Percentiles rank a stretch among this genome's conserved stretches.
These are phyloP conservation scores for Botrytis hyacinthi DNA, from an alignment of 2,329 filamentous ascomycete species.

Conservation along the genomic window DNA sequence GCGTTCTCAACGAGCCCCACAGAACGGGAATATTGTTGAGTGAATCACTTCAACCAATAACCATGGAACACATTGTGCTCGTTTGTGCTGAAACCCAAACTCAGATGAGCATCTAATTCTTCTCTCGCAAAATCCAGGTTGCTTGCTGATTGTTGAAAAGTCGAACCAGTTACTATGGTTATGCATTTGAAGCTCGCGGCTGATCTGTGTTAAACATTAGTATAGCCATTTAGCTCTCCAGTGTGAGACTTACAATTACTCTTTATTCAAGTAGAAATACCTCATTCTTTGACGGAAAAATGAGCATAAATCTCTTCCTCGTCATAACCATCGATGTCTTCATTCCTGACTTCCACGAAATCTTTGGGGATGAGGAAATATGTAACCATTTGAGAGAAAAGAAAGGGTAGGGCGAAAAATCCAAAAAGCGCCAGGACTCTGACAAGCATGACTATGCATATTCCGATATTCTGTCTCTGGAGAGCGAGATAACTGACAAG, in stretches of 20 bases:
- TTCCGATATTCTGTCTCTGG: not conserved
- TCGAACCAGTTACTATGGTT: not conserved
- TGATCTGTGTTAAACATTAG: not conserved
- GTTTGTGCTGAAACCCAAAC: not conserved
- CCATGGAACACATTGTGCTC: not conserved
- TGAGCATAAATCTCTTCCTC: not conserved
- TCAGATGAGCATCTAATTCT: not conserved
- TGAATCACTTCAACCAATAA: not conserved
- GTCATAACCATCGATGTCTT: slow-evolving; percentile 13
- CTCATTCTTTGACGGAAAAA: not conserved
- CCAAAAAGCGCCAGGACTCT: not conserved
- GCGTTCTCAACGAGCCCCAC: not conserved
- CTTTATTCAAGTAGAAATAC: not conserved
- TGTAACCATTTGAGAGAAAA: not conserved
- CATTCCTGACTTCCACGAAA: slow-evolving; percentile 4
- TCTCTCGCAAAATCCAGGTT: not conserved
- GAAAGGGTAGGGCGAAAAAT: not conserved
- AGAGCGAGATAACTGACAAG: not conserved
- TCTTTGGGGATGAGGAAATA: slow-evolving; percentile 5
- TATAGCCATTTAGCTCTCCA: not conserved
- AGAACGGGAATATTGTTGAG: not conserved
- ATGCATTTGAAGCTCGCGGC: not conserved
- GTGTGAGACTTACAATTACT: not conserved
- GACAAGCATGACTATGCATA: not conserved
- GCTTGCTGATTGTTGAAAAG: not conserved